Evolutionary conservation across 2,329 filamentous ascomycete genomes (phyloP).

Genomic region (Phaeosphaeria sp.): DNA sequence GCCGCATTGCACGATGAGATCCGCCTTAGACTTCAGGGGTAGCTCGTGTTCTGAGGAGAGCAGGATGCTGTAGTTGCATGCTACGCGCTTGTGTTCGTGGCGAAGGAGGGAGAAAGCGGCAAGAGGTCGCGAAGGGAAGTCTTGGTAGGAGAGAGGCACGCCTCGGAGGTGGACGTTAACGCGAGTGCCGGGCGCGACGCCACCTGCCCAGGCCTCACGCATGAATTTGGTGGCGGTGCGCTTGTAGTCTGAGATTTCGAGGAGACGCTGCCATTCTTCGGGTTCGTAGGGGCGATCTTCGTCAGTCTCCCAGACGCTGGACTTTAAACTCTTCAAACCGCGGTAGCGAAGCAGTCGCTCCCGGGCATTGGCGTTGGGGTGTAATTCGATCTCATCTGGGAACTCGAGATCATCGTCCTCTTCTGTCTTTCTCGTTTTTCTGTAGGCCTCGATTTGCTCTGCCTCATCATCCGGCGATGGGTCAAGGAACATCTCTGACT

Average conservation of each 20-base stretch:
- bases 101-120: constrained; percentile 85
- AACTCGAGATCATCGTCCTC: constrained; percentile 92
- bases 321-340: constrained; percentile 88
- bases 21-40: constrained; percentile 89
- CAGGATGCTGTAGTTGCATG: constrained; percentile 85
- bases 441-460: constrained; percentile 80
- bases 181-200: constrained; percentile 81
- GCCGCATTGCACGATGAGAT: constrained; percentile 90
- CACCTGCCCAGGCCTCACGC: constrained; percentile 86
- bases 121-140: constrained; percentile 65
- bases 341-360: constrained; percentile 87
- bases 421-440: constrained; percentile 78
- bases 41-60: constrained; percentile 77
- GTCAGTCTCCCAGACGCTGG: constrained; percentile 85
- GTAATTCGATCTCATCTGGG: constrained; percentile 94
- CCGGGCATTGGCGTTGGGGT: constrained; percentile 82
- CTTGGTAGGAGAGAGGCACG: constrained; percentile 62
- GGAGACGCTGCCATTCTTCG: constrained; percentile 83
- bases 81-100: constrained; percentile 93
- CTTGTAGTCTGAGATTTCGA: constrained; percentile 90
- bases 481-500: constrained; percentile 90
- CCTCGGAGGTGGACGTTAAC: constrained; percentile 79
- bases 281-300: constrained; percentile 89
- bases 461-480: constrained; percentile 82
- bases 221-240: constrained; percentile 77